Evolutionary conservation across 108 stramenopile genomes (phyloP), one percentile per base, ranked within the genome.

Genomic region (Skeletonema menzelii): DNA sequence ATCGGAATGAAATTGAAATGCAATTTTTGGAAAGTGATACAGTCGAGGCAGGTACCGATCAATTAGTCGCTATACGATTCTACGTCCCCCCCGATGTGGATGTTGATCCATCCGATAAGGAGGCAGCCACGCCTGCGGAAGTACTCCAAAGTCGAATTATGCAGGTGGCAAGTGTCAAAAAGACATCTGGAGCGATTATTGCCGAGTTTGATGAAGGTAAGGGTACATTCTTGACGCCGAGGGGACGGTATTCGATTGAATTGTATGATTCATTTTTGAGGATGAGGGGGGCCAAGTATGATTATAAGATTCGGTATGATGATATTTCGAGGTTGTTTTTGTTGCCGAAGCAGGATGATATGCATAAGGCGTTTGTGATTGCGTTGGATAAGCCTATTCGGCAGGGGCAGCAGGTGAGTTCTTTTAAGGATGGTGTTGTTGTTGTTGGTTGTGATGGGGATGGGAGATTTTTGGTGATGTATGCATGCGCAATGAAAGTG

Each of bases 221-320:
- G 76, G 97, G 98, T 42, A 95, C 87, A 58, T 99, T 99, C 81
- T 87, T 99, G 49, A 94, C 93, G 30, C 99, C 99, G 20, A 85
- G 98, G 49, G 99, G 99, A 40, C 85, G 96, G 24, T 99, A 99
- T 69, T 78, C 91, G 17, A 85, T 99, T 59, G 95, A 98, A 73
- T 70, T 99, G 67, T 92, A 97, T 83, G 90, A 95, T 69, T 79
- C 80, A 20, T 98, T 96, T 77, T 80, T 99, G 58, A 84, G 96
- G 49, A 88, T 91, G 90, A 84, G 86, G 22, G 97, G 95, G 28
- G 90, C 89, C 65, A 99, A 96, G 71, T 99, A 99, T 84, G 97
- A 98, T 84, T 99, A 97, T 95, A 98, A 98, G 73, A 97, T 99
- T 77, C 86, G 88, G 68, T 99, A 98, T 83, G 92, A 95, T 60